Percentiles rank a stretch among this genome's conserved stretches.
phyloP scores from a whole-genome alignment of 2,329 filamentous ascomycete species.

The Fusarium sp. region DNA sequence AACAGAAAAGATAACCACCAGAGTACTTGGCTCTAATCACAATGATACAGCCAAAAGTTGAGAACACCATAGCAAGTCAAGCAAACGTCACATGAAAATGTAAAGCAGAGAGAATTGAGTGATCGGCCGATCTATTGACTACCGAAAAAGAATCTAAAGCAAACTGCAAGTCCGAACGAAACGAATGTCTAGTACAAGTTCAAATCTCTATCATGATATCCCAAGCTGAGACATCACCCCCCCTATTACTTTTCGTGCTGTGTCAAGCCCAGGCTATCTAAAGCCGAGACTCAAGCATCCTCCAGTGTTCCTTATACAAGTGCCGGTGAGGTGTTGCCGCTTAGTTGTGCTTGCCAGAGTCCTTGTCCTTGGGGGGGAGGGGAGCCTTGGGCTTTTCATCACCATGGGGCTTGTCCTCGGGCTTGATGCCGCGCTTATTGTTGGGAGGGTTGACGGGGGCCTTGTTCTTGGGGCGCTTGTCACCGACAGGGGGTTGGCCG shows the following conservation, averaged over 20 bases:
- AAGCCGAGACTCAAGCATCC: neutral
- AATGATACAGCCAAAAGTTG: neutral
- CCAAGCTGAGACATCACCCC: neutral
- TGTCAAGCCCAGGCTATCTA: too few relatives aligned
- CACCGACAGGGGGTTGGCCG: neutral
- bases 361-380: neutral
- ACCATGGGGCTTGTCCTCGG: neutral
- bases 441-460: neutral
- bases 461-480: neutral
- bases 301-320: neutral
- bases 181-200: neutral
- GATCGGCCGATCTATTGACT: conserved; percentile 20
- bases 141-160: neutral
- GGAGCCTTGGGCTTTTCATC: neutral
- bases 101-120: neutral
- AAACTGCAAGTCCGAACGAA: neutral
- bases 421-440: too few relatives aligned
- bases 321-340: neutral
- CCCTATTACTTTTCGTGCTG: neutral
- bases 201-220: neutral
- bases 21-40: too few relatives aligned
- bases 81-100: accelerated
- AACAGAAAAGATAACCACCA: neutral
- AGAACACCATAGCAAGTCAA: neutral
- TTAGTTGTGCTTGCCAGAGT: neutral